Evolutionary conservation across 345 rosid species (phyloP).

Genomic region (thale cress (Arabidopsis thaliana)): TAIR10.1 NC_003071.7:12851501-12852000

Average conservation of each 20-base stretch:
- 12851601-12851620: conserved; percentile 72
- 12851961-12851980: neutral
- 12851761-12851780: neutral
- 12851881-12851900: conserved; percentile 95
- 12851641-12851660: conserved; percentile 67
- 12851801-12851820: conserved; percentile 86
- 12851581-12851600: conserved; percentile 64
- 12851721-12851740: neutral
- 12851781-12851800: conserved; percentile 52
- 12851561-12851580: neutral
- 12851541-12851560: neutral
- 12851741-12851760: neutral
- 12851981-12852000: neutral
- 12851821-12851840: conserved; percentile 76
- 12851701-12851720: conserved; percentile 66
- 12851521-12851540: conserved; percentile 1
- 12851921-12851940: neutral
- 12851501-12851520: conserved; percentile 64
- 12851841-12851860: conserved; percentile 88
- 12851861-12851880: conserved; percentile 69
- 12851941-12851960: neutral
- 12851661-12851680: conserved; percentile 90
- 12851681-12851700: conserved; percentile 73
- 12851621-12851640: conserved; percentile 66
- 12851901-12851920: conserved; percentile 47